Evolutionary conservation across 2,329 filamentous ascomycete genomes (phyloP).

Genomic region (Alternaria novae-zelandiae): DNA sequence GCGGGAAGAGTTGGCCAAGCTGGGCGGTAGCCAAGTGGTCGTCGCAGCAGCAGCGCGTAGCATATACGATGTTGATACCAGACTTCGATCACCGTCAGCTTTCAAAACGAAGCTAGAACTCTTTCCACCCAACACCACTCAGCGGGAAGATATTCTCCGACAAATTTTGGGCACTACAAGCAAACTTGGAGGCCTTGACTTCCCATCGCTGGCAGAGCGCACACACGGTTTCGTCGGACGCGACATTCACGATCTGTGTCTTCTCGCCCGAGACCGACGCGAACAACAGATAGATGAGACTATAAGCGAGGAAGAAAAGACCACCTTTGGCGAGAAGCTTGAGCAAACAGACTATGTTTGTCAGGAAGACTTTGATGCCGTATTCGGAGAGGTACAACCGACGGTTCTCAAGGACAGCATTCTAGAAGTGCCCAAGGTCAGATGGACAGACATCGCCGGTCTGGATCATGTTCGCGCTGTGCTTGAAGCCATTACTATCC

Average conservation of each 20-base stretch:
- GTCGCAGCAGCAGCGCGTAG: conserved; percentile 79
- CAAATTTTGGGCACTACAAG: conserved; percentile 54
- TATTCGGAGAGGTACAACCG: conserved; percentile 73
- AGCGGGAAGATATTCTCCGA: conserved; percentile 76
- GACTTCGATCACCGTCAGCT: conserved; percentile 68
- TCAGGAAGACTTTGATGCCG: conserved; percentile 65
- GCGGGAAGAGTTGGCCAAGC: conserved; percentile 54
- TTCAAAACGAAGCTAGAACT: conserved; percentile 74
- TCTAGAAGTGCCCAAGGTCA: conserved; percentile 83
- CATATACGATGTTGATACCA: conserved; percentile 72
- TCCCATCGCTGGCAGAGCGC: conserved; percentile 67
- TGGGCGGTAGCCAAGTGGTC: conserved; percentile 66
- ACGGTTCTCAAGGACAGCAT: conserved; percentile 90
- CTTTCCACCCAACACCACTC: conserved; percentile 74
- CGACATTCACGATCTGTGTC: conserved; percentile 73
- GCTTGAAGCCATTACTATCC: conserved; percentile 64
- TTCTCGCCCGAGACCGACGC: conserved; percentile 56
- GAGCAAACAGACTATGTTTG: conserved; percentile 30
- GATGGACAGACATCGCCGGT: conserved; percentile 88
- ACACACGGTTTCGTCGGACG: conserved; percentile 88
- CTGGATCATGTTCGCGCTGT: conserved; percentile 74
- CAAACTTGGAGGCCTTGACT: conserved; percentile 56
- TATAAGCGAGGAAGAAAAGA: conserved; percentile 31
- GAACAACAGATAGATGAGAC: conserved; percentile 25
- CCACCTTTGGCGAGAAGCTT: conserved; percentile 21